Evolutionary conservation across 2,329 filamentous ascomycete genomes (phyloP).

Genomic region (Harringtonia lauricola): DNA sequence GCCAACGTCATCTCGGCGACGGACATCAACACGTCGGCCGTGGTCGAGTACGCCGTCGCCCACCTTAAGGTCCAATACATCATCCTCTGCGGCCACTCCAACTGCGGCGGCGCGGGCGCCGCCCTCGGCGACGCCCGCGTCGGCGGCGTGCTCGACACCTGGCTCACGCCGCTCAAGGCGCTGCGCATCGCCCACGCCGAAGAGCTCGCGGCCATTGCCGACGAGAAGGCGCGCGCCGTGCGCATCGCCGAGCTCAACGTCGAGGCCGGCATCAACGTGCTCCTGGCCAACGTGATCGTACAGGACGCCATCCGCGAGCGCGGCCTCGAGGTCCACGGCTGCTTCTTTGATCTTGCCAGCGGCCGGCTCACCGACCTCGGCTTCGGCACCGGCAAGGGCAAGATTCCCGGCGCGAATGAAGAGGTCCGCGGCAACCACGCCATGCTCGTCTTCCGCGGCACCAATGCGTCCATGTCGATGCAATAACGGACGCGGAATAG

Average conservation of each 20-base stretch:
- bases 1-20: conserved; percentile 68
- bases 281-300: conserved; percentile 59
- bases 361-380: conserved; percentile 39
- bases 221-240: conserved; percentile 42
- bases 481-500: background rate
- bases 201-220: conserved; percentile 42
- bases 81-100: conserved; percentile 58
- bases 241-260: conserved; percentile 72
- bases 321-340: conserved; percentile 65
- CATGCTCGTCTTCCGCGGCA: conserved; percentile 36
- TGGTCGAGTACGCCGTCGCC: conserved; percentile 69
- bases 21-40: conserved; percentile 64
- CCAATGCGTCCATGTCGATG: conserved; percentile 23
- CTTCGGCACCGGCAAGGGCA: conserved; percentile 24
- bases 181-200: conserved; percentile 33
- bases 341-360: conserved; percentile 54
- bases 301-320: conserved; percentile 60
- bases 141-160: conserved; percentile 43
- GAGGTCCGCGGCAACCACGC: conserved; percentile 37
- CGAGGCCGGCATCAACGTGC: conserved; percentile 50
- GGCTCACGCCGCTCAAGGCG: conserved; percentile 39
- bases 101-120: conserved; percentile 56
- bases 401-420: conserved; percentile 16
- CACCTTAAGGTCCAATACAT: conserved; percentile 63
- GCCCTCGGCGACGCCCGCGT: conserved; percentile 36